Evolutionary conservation across 208 protist species (phyloP).

Genomic region (Angomonas ambiguus): DNA sequence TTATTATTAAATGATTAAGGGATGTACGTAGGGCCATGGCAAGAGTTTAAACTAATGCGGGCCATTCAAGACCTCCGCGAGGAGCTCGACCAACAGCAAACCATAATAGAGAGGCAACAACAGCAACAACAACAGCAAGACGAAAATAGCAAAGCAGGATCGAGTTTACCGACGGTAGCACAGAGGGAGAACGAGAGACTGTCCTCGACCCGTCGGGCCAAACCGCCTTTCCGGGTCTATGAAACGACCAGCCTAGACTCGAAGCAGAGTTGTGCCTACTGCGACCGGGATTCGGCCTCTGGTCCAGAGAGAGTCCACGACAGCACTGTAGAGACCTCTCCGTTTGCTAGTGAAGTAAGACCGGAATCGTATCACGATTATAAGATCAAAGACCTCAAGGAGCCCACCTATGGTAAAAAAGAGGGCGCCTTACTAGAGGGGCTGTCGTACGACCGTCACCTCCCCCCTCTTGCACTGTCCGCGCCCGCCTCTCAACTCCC

Average conservation of each 20-base stretch:
- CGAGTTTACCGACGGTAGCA: conserved; percentile 1
- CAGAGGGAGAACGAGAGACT: conserved; percentile 8
- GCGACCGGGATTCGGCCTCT: too few relatives aligned
- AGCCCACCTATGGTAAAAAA: conserved; percentile 1
- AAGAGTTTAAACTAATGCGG: conserved; percentile 65
- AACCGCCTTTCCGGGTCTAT: conserved; percentile 2
- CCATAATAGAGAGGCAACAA: neutral
- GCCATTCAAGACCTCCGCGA: conserved; percentile 44
- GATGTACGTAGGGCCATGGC: conserved; percentile 73
- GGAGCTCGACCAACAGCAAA: conserved; percentile 20
- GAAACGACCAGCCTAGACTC: neutral
- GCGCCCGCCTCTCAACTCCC: neutral
- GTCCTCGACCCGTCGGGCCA: neutral
- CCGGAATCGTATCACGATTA: neutral
- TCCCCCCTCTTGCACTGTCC: neutral
- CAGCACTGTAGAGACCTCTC: too few relatives aligned
- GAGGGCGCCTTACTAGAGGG: neutral
- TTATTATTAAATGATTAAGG: neutral
- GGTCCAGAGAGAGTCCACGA: too few relatives aligned
- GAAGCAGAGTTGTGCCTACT: neutral
- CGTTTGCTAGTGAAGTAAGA: too few relatives aligned
- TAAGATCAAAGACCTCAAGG: conserved; percentile 3
- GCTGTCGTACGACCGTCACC: neutral
- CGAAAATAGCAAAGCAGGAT: neutral
- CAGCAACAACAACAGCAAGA: neutral